Conservation (phyloP, 1,284 basidiomycete genomes). For the Puccinia novopanici region DNA sequence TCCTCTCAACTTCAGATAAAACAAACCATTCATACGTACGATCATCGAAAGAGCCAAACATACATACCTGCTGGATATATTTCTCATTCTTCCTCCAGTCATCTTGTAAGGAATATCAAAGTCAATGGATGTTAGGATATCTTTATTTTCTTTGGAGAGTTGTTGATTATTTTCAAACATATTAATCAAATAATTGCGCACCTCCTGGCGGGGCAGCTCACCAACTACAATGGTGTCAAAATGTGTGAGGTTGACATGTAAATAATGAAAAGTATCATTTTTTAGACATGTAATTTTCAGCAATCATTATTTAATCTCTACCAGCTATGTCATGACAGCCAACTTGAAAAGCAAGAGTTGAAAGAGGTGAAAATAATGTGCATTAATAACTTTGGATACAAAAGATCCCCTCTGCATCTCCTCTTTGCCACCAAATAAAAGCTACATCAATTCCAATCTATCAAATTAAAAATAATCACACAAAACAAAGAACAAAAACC, state of each 20-base stretch:
- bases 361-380: too few relatives aligned
- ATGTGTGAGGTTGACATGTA: not conserved
- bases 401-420: too few relatives aligned
- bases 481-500: too few relatives aligned
- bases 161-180: not conserved
- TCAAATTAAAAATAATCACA: too few relatives aligned
- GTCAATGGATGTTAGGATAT: not conserved
- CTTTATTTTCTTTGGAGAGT: conserved; percentile 6
- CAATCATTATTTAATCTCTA: too few relatives aligned
- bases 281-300: not conserved
- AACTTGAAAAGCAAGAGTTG: too few relatives aligned
- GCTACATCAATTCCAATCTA: too few relatives aligned
- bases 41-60: not conserved
- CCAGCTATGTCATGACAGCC: too few relatives aligned
- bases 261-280: not conserved
- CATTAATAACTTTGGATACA: too few relatives aligned
- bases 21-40: not conserved
- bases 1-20: not conserved
- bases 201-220: conserved; percentile 5
- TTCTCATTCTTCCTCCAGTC: not conserved
- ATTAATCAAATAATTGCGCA: not conserved
- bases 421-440: too few relatives aligned
- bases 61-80: not conserved
- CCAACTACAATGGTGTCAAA: not conserved
- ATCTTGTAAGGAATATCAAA: not conserved